These are phyloP conservation scores for Astrocystis sublimbata DNA, from an alignment of 495 filamentous ascomycete species.

Conservation along the genomic window DNA sequence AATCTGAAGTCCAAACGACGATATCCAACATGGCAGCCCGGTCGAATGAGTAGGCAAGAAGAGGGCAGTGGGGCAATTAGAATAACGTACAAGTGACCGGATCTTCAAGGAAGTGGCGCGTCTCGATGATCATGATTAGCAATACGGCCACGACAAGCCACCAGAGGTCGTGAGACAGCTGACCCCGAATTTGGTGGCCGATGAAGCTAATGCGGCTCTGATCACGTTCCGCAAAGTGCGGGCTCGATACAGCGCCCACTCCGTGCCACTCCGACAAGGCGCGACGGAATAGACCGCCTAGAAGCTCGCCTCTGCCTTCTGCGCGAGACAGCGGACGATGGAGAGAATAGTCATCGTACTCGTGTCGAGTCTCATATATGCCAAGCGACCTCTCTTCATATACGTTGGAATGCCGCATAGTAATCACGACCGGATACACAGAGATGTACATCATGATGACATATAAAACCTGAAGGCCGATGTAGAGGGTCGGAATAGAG, in stretches of 20 bases:
- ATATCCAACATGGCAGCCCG: neutral
- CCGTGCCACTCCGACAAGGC: slow-evolving; percentile 41
- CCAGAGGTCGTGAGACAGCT: slow-evolving; percentile 86
- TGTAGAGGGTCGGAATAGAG: slow-evolving; percentile 65
- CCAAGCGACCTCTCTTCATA: slow-evolving; percentile 70
- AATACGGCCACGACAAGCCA: slow-evolving; percentile 75
- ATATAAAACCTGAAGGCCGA: slow-evolving; percentile 76
- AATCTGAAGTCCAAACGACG: neutral
- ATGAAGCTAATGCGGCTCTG: slow-evolving; percentile 50
- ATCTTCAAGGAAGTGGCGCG: slow-evolving; percentile 61
- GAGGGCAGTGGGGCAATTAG: neutral
- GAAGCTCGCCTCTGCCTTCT: slow-evolving; percentile 23
- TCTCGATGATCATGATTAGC: slow-evolving; percentile 74
- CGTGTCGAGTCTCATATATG: slow-evolving; percentile 49
- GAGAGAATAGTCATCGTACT: slow-evolving; percentile 40
- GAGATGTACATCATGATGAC: slow-evolving; percentile 95
- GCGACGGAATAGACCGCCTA: slow-evolving; percentile 32
- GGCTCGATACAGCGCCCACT: slow-evolving; percentile 31
- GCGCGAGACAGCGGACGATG: slow-evolving; percentile 22
- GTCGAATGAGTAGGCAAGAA: neutral
- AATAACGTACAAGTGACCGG: slow-evolving; percentile 57
- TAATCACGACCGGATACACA: slow-evolving; percentile 74
- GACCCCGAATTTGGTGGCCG: slow-evolving; percentile 70
- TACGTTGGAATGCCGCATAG: slow-evolving; percentile 64
- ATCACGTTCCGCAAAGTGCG: slow-evolving; percentile 18